These are phyloP conservation scores for Trebouxia sp. DNA, from an alignment of 139 green algal species.

Conservation along the genomic window DNA sequence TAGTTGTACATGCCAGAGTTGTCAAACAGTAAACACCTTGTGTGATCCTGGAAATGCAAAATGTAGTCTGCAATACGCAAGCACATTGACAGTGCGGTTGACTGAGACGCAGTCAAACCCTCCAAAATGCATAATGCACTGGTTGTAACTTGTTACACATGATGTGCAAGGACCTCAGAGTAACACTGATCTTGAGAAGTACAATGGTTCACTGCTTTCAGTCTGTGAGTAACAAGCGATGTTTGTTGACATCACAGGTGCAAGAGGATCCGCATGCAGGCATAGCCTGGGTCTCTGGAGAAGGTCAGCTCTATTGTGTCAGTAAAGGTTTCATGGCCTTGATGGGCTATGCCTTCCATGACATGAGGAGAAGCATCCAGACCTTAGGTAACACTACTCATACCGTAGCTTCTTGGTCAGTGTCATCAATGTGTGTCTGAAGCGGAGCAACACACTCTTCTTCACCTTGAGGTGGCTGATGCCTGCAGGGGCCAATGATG, in stretches of 20 bases:
- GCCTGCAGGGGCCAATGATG: background rate
- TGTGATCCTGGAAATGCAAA: too few species aligned
- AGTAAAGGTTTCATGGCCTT: conserved; percentile 15
- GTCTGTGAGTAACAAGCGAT: too few species aligned
- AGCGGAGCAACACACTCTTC: background rate
- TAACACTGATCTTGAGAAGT: too few species aligned
- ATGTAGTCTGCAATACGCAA: too few species aligned
- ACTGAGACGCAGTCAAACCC: too few species aligned
- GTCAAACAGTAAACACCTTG: too few species aligned
- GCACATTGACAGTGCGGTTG: background rate
- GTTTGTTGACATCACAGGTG: background rate
- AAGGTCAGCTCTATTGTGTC: conserved; percentile 21
- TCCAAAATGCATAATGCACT: too few species aligned
- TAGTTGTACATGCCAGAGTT: background rate
- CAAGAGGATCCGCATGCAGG: background rate
- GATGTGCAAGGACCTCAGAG: too few species aligned
- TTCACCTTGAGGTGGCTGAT: background rate
- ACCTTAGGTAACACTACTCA: background rate
- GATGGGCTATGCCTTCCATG: background rate
- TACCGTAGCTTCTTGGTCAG: too few species aligned
- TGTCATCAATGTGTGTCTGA: too few species aligned
- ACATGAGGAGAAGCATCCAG: conserved; percentile 10
- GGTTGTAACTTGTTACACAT: too few species aligned
- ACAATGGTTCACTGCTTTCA: too few species aligned
- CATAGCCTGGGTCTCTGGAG: background rate